Base-by-base conservation (phyloP, 495 filamentous ascomycete genomes). In the Bacidia gigantensis region DNA sequence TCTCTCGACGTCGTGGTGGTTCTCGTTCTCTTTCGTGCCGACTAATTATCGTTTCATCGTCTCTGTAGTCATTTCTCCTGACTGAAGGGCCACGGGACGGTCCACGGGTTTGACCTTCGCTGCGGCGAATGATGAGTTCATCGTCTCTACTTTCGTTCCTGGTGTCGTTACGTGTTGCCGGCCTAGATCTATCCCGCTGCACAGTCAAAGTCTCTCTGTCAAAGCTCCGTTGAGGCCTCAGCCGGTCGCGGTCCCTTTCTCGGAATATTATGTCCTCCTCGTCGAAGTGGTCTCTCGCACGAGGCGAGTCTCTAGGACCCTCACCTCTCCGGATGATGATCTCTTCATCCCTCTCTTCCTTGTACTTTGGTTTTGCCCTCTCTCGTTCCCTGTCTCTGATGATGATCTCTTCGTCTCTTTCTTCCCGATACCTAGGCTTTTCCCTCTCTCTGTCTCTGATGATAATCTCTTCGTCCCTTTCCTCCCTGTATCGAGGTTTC, bases 221-320 rank as follows among this genome's bases (percentile, higher is more conserved):
- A 41, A 25, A 53, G 35, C 50, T 45, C 12, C 55, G 44, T 32
- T 23, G 14, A 26, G 55, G 49, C 42, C 54, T 41, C 20, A 35
- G 22, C 11, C 50, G 43, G 9, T 46, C 51, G n/a, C 50, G 26
- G 10, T 46, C 51, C 26, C 65, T 56, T 22, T 52, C 53, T 22
- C 57, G 60, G 39, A 65, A 50, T 39, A 58, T 54, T 17, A 65
- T 56, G n/a, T 65, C 62, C 21, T 63, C 62, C 18, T 56, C 52
- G 2, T 58, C 55, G 24, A 50, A 60, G 10, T 51, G 57, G 23
- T 55, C 39, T 46, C 45, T 55, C 51, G 48, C 50, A 29, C 54
- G 57, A 23, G 32, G 58, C 26, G 44, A 53, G 18, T 52, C 58
- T 18, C 60, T 39, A 23, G 58, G 62, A 26, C 58, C 54, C 29